phyloP scores from a whole-genome alignment of 805 yeast genomes.

The Candida nonsorbophila region DNA sequence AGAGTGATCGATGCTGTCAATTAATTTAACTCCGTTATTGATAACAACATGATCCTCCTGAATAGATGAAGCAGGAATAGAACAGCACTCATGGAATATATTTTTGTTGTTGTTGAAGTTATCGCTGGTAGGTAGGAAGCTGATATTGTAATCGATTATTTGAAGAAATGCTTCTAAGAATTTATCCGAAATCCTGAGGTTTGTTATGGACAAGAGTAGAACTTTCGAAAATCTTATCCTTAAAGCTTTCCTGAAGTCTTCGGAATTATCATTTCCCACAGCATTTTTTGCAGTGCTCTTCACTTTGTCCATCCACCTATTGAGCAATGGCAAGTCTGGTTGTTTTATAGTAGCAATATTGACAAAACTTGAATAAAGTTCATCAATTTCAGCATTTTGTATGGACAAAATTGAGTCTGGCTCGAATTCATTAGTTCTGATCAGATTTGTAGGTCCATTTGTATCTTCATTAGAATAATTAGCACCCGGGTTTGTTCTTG shows the following conservation, averaged over 20 bases:
- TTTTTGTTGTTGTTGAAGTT: conserved; percentile 50
- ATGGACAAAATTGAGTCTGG: conserved; percentile 1
- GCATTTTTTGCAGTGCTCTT: conserved; percentile 12
- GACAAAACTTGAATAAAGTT: conserved; percentile 65
- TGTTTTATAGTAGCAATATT: conserved; percentile 43
- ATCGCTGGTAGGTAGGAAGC: conserved; percentile 64
- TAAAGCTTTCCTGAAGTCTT: conserved; percentile 9
- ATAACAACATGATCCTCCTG: conserved; percentile 32
- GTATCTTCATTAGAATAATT: conserved; percentile 3
- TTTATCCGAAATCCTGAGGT: conserved; percentile 59
- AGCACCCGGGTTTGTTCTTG: conserved; percentile 3
- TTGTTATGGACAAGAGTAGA: conserved; percentile 62
- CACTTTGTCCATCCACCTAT: conserved; percentile 37
- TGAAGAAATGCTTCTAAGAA: conserved; percentile 49
- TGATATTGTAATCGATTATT: conserved; percentile 42
- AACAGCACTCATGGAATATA: conserved; percentile 65
- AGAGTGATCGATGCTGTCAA: conserved; percentile 33
- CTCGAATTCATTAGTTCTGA: conserved; percentile 6
- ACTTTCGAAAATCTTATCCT: conserved; percentile 53
- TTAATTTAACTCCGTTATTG: conserved; percentile 38
- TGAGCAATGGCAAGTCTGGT: conserved; percentile 29
- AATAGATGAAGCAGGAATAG: conserved; percentile 31
- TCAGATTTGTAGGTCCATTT: conserved; percentile 6
- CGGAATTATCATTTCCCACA: conserved; percentile 6
- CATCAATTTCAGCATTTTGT: conserved; percentile 55